Percentiles rank a stretch among this genome's conserved stretches.
phyloP scores from a whole-genome alignment of 345 rosid species.

The Eucalyptus pauciflora region DNA sequence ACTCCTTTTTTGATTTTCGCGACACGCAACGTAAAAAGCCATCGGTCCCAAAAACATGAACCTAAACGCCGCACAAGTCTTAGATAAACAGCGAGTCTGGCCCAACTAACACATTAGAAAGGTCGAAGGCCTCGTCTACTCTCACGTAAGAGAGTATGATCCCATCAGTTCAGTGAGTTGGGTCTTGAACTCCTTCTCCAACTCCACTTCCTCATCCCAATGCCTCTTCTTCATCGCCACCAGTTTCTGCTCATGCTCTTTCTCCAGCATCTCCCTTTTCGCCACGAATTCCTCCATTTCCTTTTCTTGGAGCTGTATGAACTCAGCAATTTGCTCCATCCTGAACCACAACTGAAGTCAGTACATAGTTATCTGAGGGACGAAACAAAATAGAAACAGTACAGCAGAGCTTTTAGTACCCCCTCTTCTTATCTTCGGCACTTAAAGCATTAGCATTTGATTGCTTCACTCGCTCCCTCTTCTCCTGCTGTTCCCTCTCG shows the following conservation, averaged over 20 bases:
- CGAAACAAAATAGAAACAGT: background rate
- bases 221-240: slow-evolving; percentile 46
- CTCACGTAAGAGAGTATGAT: slow-evolving; percentile 9
- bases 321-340: slow-evolving; percentile 33
- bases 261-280: slow-evolving; percentile 55
- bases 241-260: slow-evolving; percentile 38
- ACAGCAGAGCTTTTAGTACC: slow-evolving; percentile 12
- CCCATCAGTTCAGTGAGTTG: slow-evolving; percentile 36
- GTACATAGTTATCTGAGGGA: background rate
- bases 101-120: background rate
- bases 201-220: slow-evolving; percentile 40
- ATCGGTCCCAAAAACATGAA: background rate
- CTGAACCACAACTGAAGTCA: slow-evolving; percentile 12
- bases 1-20: background rate
- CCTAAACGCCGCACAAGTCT: background rate
- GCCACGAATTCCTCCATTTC: slow-evolving; percentile 50
- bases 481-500: slow-evolving; percentile 70
- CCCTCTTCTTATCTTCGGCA: slow-evolving; percentile 27
- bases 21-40: background rate
- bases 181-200: slow-evolving; percentile 42
- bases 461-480: slow-evolving; percentile 56
- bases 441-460: slow-evolving; percentile 12
- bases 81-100: background rate
- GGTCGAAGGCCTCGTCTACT: background rate
- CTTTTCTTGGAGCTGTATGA: slow-evolving; percentile 42